Percentiles rank a stretch among this genome's conserved stretches.
These are phyloP conservation scores for Penicillium alfredii DNA, from an alignment of 495 filamentous ascomycete genomes.

Conservation along the genomic window DNA sequence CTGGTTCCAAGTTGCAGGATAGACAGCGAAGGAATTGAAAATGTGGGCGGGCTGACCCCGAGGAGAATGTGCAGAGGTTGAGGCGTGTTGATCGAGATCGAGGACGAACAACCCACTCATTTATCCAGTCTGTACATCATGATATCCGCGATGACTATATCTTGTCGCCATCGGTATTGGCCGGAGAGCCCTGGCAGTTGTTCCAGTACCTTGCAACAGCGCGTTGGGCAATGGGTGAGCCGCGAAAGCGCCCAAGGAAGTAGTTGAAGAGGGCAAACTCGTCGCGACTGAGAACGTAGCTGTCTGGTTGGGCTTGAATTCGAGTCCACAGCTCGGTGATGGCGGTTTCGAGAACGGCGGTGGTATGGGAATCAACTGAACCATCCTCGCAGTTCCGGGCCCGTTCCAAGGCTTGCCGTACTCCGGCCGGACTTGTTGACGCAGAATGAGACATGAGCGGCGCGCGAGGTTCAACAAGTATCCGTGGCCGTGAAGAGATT, in stretches of 20 bases:
- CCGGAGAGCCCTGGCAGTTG: conserved; percentile 26
- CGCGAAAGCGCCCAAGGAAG: conserved; percentile 54
- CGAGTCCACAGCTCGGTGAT: conserved; percentile 56
- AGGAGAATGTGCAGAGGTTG: too few species aligned
- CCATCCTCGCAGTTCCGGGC: conserved; percentile 60
- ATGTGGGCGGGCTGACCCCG: too few species aligned
- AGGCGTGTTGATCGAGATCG: too few species aligned
- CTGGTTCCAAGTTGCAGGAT: too few species aligned
- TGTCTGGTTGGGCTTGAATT: conserved; percentile 51
- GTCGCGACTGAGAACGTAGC: conserved; percentile 59
- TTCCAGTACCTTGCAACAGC: conserved; percentile 48
- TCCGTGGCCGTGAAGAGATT: neutral
- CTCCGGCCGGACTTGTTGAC: conserved; percentile 18
- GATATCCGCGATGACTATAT: too few species aligned
- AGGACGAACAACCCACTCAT: too few species aligned
- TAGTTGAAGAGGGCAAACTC: conserved; percentile 78
- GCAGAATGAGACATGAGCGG: conserved; percentile 12
- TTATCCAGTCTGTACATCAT: too few species aligned
- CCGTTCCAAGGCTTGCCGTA: conserved; percentile 54
- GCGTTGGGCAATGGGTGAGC: conserved; percentile 31
- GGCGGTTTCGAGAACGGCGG: conserved; percentile 48
- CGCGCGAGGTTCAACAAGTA: neutral
- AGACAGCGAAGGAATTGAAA: too few species aligned
- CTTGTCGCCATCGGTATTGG: conserved; percentile 17
- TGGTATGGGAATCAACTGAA: conserved; percentile 46